phyloP scores from a whole-genome alignment of 768 basidiomycete genomes.

The Neoboletus brunneissimus region DNA sequence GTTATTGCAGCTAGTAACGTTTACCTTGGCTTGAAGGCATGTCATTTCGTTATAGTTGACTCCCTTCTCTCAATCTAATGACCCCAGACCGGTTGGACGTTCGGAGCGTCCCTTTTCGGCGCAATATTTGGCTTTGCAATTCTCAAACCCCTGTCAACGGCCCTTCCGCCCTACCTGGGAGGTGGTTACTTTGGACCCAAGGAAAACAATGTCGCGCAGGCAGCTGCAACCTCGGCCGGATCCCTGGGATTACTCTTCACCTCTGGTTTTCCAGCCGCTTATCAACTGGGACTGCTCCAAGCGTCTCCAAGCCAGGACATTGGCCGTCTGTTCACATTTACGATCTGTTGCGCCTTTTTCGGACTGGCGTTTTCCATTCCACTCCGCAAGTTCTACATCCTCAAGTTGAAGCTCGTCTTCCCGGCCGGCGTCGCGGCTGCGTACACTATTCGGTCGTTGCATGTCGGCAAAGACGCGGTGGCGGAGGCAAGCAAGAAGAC shows the following conservation, averaged over 20 bases:
- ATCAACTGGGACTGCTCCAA: background rate
- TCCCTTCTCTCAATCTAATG: too few relatives aligned
- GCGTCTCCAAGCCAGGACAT: background rate
- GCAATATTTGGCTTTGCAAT: conserved; percentile 1
- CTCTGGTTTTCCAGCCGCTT: background rate
- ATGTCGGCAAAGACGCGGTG: background rate
- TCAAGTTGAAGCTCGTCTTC: conserved; percentile 1
- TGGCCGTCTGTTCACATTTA: background rate
- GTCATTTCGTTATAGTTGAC: background rate
- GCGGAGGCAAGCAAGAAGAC: conserved; percentile 1
- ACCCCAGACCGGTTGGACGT: background rate
- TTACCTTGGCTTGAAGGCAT: conserved; percentile 2
- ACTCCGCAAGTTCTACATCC: background rate
- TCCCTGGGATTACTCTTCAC: background rate
- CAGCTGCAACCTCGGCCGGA: background rate
- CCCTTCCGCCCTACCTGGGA: background rate
- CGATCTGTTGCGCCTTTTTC: background rate
- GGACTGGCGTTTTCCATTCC: background rate
- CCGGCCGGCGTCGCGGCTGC: background rate
- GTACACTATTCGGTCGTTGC: background rate
- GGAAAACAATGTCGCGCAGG: background rate
- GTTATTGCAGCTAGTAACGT: background rate
- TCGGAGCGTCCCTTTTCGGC: conserved; percentile 1
- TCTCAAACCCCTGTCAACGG: background rate
- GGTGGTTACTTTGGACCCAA: conserved; percentile 1